Percentiles rank a stretch among this genome's conserved stretches.
phyloP scores from a whole-genome alignment of 2,329 filamentous ascomycete genomes.

The Escovopsis sp. region DNA sequence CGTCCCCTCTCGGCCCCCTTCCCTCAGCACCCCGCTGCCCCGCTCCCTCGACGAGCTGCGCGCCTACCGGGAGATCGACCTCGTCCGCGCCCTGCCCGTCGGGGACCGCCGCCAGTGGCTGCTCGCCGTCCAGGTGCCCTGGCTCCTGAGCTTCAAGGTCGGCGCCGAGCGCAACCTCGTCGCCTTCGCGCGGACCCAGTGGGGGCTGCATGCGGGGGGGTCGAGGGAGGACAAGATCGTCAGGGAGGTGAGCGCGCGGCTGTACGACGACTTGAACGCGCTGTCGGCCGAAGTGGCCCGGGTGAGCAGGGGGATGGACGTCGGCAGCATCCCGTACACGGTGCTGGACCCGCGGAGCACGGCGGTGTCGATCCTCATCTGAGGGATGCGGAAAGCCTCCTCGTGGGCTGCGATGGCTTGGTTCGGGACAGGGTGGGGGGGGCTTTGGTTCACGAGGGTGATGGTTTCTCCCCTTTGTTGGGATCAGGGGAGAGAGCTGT shows the following conservation, averaged over 20 bases:
- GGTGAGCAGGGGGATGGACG: constrained; percentile 18
- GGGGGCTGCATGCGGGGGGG: constrained; percentile 13
- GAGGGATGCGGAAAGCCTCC: constrained; percentile 5
- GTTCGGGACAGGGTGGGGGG: no score
- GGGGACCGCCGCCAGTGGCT: constrained; percentile 28
- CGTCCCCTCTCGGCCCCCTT: constrained; percentile 27
- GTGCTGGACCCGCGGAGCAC: constrained; percentile 22
- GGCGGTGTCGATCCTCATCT: constrained; percentile 18
- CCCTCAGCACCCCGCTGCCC: constrained; percentile 20
- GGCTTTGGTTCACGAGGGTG: no score
- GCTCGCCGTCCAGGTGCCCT: constrained; percentile 27
- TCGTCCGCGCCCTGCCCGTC: constrained; percentile 26
- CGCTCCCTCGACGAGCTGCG: constrained; percentile 15
- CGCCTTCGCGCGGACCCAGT: constrained; percentile 24
- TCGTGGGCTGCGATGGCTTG: no score
- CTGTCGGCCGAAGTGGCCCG: constrained; percentile 15
- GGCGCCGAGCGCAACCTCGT: constrained; percentile 23
- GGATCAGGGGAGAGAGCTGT: no score
- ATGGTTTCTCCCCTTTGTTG: no score
- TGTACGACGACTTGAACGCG: constrained; percentile 15
- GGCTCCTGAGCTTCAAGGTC: constrained; percentile 28
- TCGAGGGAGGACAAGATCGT: constrained; percentile 8
- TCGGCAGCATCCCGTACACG: constrained; percentile 20
- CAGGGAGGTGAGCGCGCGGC: neutral
- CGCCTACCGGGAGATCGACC: constrained; percentile 11